These are phyloP conservation scores for Eutrema heterophyllum DNA, from an alignment of 345 rosid species.

Conservation along the genomic window DNA sequence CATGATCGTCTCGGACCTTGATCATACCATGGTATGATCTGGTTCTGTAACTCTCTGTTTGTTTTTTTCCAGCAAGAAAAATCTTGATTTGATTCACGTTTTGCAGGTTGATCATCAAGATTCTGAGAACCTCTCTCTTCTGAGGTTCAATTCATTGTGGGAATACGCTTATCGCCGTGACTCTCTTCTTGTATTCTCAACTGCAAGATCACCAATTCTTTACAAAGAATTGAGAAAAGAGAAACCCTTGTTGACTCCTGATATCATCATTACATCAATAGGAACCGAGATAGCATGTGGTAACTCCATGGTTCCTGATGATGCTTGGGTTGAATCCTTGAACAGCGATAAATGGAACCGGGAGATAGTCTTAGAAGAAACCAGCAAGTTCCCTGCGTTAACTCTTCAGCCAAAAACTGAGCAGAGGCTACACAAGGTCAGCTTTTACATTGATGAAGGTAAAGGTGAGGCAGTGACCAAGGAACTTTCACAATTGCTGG, in stretches of 20 bases:
- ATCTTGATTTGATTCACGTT: conserved; percentile 11
- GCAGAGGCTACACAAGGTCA: conserved; percentile 85
- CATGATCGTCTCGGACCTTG: conserved; percentile 97
- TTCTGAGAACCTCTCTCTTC: conserved; percentile 68
- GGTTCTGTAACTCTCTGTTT: not conserved
- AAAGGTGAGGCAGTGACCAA: conserved; percentile 70
- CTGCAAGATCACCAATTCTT: conserved; percentile 86
- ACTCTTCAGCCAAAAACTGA: conserved; percentile 88
- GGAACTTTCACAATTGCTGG: conserved; percentile 53
- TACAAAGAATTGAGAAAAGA: conserved; percentile 71
- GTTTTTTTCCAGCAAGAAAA: not conserved
- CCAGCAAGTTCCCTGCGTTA: conserved; percentile 77
- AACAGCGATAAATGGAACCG: conserved; percentile 74
- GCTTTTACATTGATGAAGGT: conserved; percentile 76
- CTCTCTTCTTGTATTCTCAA: conserved; percentile 85
- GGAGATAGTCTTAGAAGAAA: conserved; percentile 60
- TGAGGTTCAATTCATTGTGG: conserved; percentile 91
- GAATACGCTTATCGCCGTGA: conserved; percentile 71
- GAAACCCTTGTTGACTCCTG: conserved; percentile 94
- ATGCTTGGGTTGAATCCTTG: conserved; percentile 81
- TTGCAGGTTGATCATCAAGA: conserved; percentile 95
- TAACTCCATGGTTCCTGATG: conserved; percentile 71
- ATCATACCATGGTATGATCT: conserved; percentile 82
- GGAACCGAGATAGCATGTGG: conserved; percentile 99
- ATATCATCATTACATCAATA: conserved; percentile 87